Base-by-base conservation (phyloP, 2,329 filamentous ascomycete species). In the Neopestalotiopsis rosae region DNA sequence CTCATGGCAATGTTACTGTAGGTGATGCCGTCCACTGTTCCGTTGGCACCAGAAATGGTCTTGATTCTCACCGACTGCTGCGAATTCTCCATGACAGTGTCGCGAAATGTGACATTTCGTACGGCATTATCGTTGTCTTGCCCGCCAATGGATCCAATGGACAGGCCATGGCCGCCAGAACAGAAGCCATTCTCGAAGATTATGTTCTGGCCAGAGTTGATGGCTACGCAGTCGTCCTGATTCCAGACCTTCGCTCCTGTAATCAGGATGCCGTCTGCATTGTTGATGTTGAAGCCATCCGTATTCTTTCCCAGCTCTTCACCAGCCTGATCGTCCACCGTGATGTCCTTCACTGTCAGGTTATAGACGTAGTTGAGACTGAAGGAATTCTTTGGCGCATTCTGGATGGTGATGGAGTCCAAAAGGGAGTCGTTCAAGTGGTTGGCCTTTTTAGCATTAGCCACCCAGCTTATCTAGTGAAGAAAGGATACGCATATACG, bases 21-120 rank as follows among this genome's bases (percentile, higher is more conserved):
- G 5, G 66, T 67, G 40, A 67, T 63, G 12, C 45, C 58, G 20
- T 62, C 66, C 28, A 67, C 66, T 20, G 57, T 67, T 10, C 66
- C 66, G 17, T 49, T 67, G 13, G 66, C 66, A 7, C 66, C 66
- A 3, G 66, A 61, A 38, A 67, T 67, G 38, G 58, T 67, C 66
- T 67, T 67, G 13, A 67, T 67, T 10, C 66, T 30, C 17, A 67
- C 66, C 13, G 66, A 67, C 38, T 67, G 66, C 42, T 67, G 66
- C 59, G 66, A 67, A 5, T 67, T 63, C 28, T 62, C 66, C 66
- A 67, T 63, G 24, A 63, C 56, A 38, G 32, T 56, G 42, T 67
- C 66, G 20, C 58, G 24, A n/a, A 67, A 67, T 4, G 66, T 67
- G 13, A 67, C 66, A 17, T 67, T 67, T 13, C 40, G 17, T 24